phyloP scores from a whole-genome alignment of 257 asterid species.

The Solanum lycopersicoides region DNA sequence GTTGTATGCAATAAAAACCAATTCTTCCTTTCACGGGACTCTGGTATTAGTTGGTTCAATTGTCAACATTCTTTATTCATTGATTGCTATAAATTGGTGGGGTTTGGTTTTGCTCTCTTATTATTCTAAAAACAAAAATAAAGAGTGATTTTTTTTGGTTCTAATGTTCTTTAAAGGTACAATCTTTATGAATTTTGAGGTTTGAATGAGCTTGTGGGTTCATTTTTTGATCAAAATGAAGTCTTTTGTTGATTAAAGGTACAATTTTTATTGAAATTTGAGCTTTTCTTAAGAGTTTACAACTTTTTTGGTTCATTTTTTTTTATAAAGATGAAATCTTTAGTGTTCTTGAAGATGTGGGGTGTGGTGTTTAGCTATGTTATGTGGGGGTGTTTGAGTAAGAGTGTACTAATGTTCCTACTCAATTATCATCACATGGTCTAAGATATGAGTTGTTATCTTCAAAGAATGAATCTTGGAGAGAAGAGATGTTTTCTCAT shows the following conservation, averaged over 20 bases:
- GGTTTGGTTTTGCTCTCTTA: conserved; percentile 1
- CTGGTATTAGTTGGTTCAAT: conserved; percentile 1
- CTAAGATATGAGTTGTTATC: conserved; percentile 38
- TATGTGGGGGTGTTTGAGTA: conserved; percentile 23
- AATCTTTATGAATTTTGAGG: not conserved
- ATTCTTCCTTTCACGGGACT: conserved; percentile 32
- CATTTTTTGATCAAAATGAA: conserved; percentile 14
- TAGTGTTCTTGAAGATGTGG: conserved; percentile 2
- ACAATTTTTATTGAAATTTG: not conserved
- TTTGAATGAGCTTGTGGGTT: not conserved
- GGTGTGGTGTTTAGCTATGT: conserved; percentile 2
- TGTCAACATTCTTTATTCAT: conserved; percentile 4
- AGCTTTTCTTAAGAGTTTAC: not conserved
- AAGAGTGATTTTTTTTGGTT: not conserved
- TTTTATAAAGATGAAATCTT: conserved; percentile 18
- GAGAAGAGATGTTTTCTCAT: conserved; percentile 44
- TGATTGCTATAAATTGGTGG: conserved; percentile 3
- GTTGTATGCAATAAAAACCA: conserved; percentile 12
- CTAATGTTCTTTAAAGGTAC: not conserved
- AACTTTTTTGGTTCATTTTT: not conserved
- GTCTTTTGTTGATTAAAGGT: not conserved
- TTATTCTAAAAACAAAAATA: not conserved
- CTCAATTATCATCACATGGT: conserved; percentile 50
- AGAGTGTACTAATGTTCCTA: conserved; percentile 58
- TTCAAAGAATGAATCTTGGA: conserved; percentile 60